phyloP scores from a whole-genome alignment of 768 basidiomycete genomes.

The Imleria badia region DNA sequence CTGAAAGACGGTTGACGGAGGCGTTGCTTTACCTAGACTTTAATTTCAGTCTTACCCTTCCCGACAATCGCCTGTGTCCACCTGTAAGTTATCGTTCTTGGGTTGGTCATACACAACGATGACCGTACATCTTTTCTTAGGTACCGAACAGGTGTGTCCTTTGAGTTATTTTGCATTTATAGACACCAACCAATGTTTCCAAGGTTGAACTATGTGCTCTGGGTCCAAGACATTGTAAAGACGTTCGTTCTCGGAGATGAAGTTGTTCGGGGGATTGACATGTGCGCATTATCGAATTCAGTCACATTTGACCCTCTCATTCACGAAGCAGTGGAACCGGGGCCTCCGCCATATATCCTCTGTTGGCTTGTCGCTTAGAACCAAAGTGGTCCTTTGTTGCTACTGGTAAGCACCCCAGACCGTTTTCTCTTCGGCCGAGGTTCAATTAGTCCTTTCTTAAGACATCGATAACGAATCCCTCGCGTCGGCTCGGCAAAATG shows the following conservation, averaged over 20 bases:
- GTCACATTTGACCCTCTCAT: background rate
- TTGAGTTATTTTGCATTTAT: background rate
- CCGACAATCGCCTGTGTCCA: slow-evolving; percentile 78
- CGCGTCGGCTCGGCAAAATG: slow-evolving; percentile 52
- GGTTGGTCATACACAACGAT: background rate
- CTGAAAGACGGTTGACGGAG: slow-evolving; percentile 68
- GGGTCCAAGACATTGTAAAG: slow-evolving; percentile 71
- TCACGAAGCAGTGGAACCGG: slow-evolving; percentile 72
- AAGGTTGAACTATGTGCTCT: slow-evolving; percentile 85
- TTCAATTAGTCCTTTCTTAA: slow-evolving; percentile 25
- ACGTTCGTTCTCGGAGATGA: slow-evolving; percentile 24
- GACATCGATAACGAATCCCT: slow-evolving; percentile 74
- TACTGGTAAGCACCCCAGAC: slow-evolving; percentile 50
- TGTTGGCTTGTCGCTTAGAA: slow-evolving; percentile 61
- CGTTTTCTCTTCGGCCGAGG: background rate
- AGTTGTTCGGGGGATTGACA: slow-evolving; percentile 59
- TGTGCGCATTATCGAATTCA: slow-evolving; percentile 46
- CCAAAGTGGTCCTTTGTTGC: slow-evolving; percentile 60
- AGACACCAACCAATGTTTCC: background rate
- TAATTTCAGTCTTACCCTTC: slow-evolving; percentile 56
- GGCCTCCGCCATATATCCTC: slow-evolving; percentile 85
- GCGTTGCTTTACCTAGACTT: slow-evolving; percentile 80
- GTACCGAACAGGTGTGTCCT: slow-evolving; percentile 66
- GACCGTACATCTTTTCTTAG: slow-evolving; percentile 34
- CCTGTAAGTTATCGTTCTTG: slow-evolving; percentile 53